Evolutionary conservation across 345 rosid species (phyloP).

Genomic region (Eutrema yunnanense): DNA sequence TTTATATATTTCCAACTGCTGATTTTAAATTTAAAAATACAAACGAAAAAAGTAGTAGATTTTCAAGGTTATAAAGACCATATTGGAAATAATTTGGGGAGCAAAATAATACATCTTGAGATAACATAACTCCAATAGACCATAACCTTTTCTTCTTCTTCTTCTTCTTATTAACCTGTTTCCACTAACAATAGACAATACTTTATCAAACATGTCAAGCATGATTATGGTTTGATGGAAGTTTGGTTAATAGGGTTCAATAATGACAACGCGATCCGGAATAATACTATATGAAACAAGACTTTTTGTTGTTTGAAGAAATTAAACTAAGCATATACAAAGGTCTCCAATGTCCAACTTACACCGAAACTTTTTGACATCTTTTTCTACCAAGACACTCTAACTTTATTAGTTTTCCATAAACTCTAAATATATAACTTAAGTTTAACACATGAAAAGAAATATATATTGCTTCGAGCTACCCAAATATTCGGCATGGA

Average conservation of each 20-base stretch:
- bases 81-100: background rate
- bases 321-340: background rate
- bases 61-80: background rate
- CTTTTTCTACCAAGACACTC: no score
- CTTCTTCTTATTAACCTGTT: no score
- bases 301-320: no score
- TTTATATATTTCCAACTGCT: background rate
- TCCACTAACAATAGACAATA: background rate
- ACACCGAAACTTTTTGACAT: background rate
- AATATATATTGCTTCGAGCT: no score
- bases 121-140: no score
- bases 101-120: no score
- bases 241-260: background rate
- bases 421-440: no score
- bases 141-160: no score
- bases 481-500: no score
- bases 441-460: no score
- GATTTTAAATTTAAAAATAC: background rate
- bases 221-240: background rate
- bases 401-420: no score
- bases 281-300: no score
- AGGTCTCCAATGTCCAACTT: background rate
- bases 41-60: background rate
- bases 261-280: background rate
- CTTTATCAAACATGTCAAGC: conserved; percentile 3